Percentiles rank a stretch among this genome's conserved stretches.
These are phyloP conservation scores for Cenchrus purpureus DNA, from an alignment of 176 grass and related monocot genomes.

Conservation along the genomic window DNA sequence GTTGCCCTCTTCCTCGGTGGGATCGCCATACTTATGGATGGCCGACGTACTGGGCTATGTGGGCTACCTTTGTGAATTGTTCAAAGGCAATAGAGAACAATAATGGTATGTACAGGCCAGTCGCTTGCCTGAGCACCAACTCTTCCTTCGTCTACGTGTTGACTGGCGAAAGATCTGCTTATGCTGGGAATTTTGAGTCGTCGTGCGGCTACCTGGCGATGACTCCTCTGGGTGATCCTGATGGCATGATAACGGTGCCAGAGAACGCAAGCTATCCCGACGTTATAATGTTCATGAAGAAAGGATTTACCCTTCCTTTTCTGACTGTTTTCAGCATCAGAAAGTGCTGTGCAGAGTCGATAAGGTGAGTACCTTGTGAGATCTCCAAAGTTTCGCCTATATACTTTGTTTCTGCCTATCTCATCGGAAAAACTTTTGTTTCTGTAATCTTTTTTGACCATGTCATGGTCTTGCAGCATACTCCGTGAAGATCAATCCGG, in stretches of 20 bases:
- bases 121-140: slow-evolving; percentile 25
- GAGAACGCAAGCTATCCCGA: slow-evolving; percentile 18
- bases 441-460: no score
- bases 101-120: background rate
- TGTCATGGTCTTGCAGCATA: no score
- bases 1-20: slow-evolving; percentile 34
- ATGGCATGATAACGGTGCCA: no score
- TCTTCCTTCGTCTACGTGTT: slow-evolving; percentile 43
- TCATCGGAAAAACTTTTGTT: no score
- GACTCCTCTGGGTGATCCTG: background rate
- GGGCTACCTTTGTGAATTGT: slow-evolving; percentile 43
- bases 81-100: background rate
- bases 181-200: background rate
- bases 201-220: slow-evolving; percentile 41
- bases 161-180: background rate
- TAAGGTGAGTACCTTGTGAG: background rate
- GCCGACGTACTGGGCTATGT: background rate
- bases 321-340: accelerated
- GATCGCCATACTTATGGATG: background rate
- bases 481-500: no score
- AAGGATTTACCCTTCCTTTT: background rate
- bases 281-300: background rate
- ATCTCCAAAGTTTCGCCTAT: background rate
- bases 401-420: background rate
- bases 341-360: accelerated